phyloP scores from a whole-genome alignment of 2,329 filamentous ascomycete species.

The Xylariales sp. region DNA sequence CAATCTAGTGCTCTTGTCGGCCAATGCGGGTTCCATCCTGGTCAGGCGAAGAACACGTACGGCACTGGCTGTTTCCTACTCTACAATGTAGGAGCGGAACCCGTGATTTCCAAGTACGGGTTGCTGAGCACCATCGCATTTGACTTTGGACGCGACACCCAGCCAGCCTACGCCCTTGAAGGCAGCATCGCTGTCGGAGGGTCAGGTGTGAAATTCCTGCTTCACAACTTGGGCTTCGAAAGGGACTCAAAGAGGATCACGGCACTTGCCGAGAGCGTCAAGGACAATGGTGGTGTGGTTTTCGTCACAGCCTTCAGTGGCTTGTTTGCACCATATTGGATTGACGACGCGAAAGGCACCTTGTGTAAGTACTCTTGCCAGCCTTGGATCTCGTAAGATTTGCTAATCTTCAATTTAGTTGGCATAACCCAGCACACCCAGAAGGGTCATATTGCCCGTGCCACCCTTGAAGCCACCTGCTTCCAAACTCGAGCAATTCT shows the following conservation, averaged over 20 bases:
- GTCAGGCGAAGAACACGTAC: constrained; percentile 86
- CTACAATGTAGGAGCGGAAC: constrained; percentile 82
- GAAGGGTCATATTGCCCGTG: constrained; percentile 80
- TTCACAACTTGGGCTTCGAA: constrained; percentile 61
- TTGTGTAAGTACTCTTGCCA: constrained; percentile 52
- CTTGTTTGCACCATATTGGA: constrained; percentile 91
- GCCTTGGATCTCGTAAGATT: not conserved
- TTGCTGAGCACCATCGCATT: constrained; percentile 85
- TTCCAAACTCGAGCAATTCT: constrained; percentile 91
- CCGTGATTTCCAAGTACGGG: constrained; percentile 79
- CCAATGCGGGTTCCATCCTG: constrained; percentile 77
- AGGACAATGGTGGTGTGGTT: constrained; percentile 77
- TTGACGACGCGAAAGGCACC: constrained; percentile 86
- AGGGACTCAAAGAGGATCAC: constrained; percentile 44
- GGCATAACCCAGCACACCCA: constrained; percentile 83
- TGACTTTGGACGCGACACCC: constrained; percentile 60
- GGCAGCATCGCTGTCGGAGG: constrained; percentile 81
- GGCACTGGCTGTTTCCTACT: constrained; percentile 86
- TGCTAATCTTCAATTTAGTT: constrained; percentile 38
- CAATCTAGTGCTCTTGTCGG: constrained; percentile 84
- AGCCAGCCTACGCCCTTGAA: constrained; percentile 75
- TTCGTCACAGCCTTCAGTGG: constrained; percentile 90
- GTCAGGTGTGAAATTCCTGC: constrained; percentile 71
- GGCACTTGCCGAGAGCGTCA: constrained; percentile 45
- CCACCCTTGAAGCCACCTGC: constrained; percentile 86